Conservation (phyloP, 2,329 filamentous ascomycete species). For the Monascus ruber region DNA sequence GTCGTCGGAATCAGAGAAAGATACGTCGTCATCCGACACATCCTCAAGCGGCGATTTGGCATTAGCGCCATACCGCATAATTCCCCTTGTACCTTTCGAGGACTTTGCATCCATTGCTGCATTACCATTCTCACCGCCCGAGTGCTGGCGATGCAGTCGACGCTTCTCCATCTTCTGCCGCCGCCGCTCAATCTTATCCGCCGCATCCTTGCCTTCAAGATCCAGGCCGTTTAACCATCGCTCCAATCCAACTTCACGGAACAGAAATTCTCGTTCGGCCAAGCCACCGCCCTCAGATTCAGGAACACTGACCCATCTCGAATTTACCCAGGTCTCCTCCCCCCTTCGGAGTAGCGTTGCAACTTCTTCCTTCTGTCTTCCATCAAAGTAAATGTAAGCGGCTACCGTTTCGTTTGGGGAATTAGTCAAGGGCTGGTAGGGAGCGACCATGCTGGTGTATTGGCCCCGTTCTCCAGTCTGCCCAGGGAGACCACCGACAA, state of each 20-base stretch:
- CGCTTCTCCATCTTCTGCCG: slow-evolving; percentile 68
- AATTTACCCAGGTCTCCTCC: slow-evolving; percentile 99
- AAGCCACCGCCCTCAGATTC: slow-evolving; percentile 84
- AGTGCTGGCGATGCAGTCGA: slow-evolving; percentile 60
- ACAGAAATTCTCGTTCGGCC: slow-evolving; percentile 91
- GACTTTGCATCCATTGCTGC: slow-evolving; percentile 28
- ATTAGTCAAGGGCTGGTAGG: slow-evolving; percentile 85
- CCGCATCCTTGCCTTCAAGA: slow-evolving; percentile 82
- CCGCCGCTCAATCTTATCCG: slow-evolving; percentile 60
- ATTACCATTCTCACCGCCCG: slow-evolving; percentile 42
- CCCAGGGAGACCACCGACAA: slow-evolving; percentile 61
- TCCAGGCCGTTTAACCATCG: slow-evolving; percentile 94
- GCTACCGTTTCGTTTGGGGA: slow-evolving; percentile 95
- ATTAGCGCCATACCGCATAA: slow-evolving; percentile 72
- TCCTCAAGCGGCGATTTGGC: slow-evolving; percentile 63
- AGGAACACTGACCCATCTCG: slow-evolving; percentile 90
- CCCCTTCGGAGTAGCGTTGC: slow-evolving; percentile 83
- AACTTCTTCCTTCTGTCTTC: slow-evolving; percentile 88
- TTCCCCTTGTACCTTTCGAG: slow-evolving; percentile 36
- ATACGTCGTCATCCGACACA: slow-evolving; percentile 57
- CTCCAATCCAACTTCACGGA: slow-evolving; percentile 91
- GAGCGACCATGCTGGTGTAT: slow-evolving; percentile 51
- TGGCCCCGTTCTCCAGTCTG: slow-evolving; percentile 41
- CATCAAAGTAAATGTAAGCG: slow-evolving; percentile 98
- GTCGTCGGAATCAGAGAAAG: slow-evolving; percentile 65